These are phyloP conservation scores for Pouteria glomerata DNA, from an alignment of 148 eudicot genomes.

Conservation along the genomic window DNA sequence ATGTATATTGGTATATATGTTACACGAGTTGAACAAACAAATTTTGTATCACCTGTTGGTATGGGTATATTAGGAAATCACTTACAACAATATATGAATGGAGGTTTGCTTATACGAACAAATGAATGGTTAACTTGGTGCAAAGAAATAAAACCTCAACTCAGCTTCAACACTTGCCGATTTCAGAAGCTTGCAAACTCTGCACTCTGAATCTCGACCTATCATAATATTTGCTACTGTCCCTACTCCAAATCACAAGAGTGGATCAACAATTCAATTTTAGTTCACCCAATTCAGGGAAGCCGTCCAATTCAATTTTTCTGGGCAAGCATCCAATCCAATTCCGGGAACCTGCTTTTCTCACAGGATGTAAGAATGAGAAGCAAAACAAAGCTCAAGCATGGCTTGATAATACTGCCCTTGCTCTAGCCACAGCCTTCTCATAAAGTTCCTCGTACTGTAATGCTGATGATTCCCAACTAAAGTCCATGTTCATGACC, in stretches of 20 bases:
- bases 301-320: not conserved
- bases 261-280: not conserved
- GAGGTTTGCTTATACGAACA: slow-evolving; percentile 1
- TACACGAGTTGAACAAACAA: not conserved
- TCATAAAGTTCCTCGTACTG: slow-evolving; percentile 77
- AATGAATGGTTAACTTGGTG: not conserved
- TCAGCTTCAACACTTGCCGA: not conserved
- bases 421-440: slow-evolving; percentile 65
- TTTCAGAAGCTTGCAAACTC: not conserved
- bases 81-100: not conserved
- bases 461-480: slow-evolving; percentile 84
- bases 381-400: slow-evolving; percentile 12
- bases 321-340: not conserved
- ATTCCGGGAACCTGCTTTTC: not conserved
- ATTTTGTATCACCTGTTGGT: not conserved
- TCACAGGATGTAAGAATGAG: not conserved
- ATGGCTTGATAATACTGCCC: slow-evolving; percentile 35
- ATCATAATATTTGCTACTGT: not conserved
- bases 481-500: slow-evolving; percentile 77
- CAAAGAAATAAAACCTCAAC: not conserved
- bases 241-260: not conserved
- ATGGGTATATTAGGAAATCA: not conserved
- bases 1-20: not conserved
- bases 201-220: not conserved
- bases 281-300: not conserved